Evolutionary conservation across 495 filamentous ascomycete genomes (phyloP), one percentile per base, ranked within the genome.

Genomic region (Tricharina praecox): DNA sequence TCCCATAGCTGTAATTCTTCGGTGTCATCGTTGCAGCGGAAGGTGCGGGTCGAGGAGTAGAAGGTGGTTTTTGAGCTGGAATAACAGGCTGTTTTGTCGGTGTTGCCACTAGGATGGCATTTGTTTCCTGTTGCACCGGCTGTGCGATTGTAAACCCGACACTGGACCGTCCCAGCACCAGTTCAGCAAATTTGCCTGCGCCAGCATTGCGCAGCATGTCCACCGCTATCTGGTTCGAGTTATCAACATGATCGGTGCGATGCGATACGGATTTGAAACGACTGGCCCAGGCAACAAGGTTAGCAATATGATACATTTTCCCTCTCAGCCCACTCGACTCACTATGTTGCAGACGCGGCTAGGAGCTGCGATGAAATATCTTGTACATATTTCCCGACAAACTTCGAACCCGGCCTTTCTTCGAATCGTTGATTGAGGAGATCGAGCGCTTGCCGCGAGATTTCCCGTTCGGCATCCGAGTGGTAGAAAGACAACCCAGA

Each of bases 361-460:
- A 56, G 53, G 13, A 60, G 58, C 4, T 66, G 54, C 13, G 55
- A 57, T 43, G 56, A 28, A 40, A 61, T 45, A 35, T 60, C 58
- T n/a, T 50, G 41, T 9, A 60, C 16, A 11, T 47, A 51, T 40
- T 52, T 61, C 34, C 48, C 24, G 32, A 67, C 48, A 18, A 55
- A 36, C 48, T 57, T 50, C 38, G 54, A 49, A 19, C 52, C 33
- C 19, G 56, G 35, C 28, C 53, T 37, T 47, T 48, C 23, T 3
- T 49, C 48, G 30, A 65, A 64, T 49, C 78, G 73, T 42, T 68
- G 52, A 55, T 79, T 76, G 16, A 81, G 59, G 55, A 59, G 49
- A 37, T 68, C 52, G 51, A 72, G 53, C 63, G 63, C 47, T 65
- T 64, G 56, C 62, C 70, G 39, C 52, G 61, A 44, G 62, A 53